Evolutionary conservation across 2,329 filamentous ascomycete species (phyloP).

Genomic region (Tolypocladium inflatum): DNA sequence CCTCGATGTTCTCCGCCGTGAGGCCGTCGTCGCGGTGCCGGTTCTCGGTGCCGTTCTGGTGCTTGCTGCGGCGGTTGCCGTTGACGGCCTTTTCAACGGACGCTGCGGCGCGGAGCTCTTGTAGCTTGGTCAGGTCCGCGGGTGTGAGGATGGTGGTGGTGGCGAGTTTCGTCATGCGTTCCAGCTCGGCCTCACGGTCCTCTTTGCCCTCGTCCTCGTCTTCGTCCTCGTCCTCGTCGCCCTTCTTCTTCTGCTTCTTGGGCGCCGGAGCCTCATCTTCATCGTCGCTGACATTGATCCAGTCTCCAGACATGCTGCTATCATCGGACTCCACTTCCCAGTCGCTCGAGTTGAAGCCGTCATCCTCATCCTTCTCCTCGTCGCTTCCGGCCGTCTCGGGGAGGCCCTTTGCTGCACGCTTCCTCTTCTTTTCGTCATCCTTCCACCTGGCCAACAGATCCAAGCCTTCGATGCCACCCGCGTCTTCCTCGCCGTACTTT

Average conservation of each 20-base stretch:
- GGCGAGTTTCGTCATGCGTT: constrained; percentile 63
- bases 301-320: constrained; percentile 68
- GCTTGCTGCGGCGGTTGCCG: constrained; percentile 31
- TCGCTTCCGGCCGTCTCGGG: constrained; percentile 52
- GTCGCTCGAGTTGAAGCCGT: constrained; percentile 42
- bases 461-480: constrained; percentile 80
- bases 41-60: constrained; percentile 30
- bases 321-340: constrained; percentile 54
- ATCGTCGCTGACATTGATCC: constrained; percentile 85
- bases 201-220: constrained; percentile 32
- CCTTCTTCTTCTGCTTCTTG: constrained; percentile 31
- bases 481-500: constrained; percentile 73
- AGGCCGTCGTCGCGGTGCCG: constrained; percentile 80
- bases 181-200: constrained; percentile 33
- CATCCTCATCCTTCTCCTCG: constrained; percentile 49
- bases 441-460: constrained; percentile 92
- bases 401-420: constrained; percentile 58
- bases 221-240: constrained; percentile 13
- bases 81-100: constrained; percentile 57
- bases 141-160: constrained; percentile 91
- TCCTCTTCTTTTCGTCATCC: constrained; percentile 73
- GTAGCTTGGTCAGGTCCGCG: constrained; percentile 88
- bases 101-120: constrained; percentile 71
- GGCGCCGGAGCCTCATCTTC: constrained; percentile 63
- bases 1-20: constrained; percentile 86